Percentiles rank a stretch among this genome's conserved stretches.
phyloP scores from a whole-genome alignment of 495 filamentous ascomycete species.

The Xylaria scruposa region DNA sequence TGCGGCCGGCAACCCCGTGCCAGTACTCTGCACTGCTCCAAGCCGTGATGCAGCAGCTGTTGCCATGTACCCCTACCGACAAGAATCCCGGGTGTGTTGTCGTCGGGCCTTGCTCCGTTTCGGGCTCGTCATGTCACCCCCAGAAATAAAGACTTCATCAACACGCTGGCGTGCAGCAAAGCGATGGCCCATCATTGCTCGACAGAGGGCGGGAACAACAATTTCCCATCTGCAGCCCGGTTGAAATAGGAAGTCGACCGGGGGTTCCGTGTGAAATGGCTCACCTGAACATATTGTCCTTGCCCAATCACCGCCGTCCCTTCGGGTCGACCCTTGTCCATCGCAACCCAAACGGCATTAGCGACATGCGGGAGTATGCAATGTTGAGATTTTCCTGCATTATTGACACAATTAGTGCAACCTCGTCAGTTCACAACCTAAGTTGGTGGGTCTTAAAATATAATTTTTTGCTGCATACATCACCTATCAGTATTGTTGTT shows the following conservation, averaged over 20 bases:
- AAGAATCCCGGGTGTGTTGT: neutral
- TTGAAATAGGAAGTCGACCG: constrained; percentile 24
- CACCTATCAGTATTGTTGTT: neutral
- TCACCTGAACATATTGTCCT: constrained; percentile 26
- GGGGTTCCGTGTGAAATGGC: constrained; percentile 26
- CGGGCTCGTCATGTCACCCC: constrained; percentile 10
- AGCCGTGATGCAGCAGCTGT: neutral
- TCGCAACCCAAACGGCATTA: constrained; percentile 18
- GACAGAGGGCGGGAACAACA: constrained; percentile 10
- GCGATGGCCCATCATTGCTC: neutral
- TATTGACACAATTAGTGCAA: constrained; percentile 12
- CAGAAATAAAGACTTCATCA: constrained; percentile 14
- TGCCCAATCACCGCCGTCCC: constrained; percentile 15
- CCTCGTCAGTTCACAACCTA: neutral
- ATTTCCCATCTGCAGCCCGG: constrained; percentile 25
- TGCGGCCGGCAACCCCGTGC: constrained; percentile 23
- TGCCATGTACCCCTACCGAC: neutral
- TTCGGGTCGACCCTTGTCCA: neutral
- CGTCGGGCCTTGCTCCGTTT: constrained; percentile 18
- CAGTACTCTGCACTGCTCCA: neutral
- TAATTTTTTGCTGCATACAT: neutral
- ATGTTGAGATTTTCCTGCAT: constrained; percentile 22
- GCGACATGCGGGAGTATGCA: constrained; percentile 14
- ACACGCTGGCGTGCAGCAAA: constrained; percentile 21
- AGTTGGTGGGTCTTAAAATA: neutral